phyloP scores from a whole-genome alignment of 1,284 basidiomycete genomes.

The Veloboletus limbatus region DNA sequence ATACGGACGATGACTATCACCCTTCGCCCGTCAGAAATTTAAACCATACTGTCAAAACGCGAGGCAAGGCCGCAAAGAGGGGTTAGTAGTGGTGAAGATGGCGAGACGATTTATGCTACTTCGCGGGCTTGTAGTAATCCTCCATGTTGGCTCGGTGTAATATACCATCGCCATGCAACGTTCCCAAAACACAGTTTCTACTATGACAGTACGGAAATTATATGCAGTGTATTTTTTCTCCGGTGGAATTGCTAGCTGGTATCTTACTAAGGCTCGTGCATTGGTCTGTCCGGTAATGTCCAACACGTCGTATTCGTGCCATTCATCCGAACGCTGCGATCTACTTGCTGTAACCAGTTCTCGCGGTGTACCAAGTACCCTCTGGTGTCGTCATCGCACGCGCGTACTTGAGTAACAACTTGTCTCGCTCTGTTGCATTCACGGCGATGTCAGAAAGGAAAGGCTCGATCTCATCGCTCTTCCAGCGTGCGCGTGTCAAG shows the following conservation, averaged over 20 bases:
- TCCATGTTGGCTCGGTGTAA: no score
- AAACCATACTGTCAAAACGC: constrained; percentile 36
- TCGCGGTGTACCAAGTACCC: constrained; percentile 69
- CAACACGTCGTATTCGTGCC: no score
- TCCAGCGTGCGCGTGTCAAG: constrained; percentile 74
- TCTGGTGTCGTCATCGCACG: constrained; percentile 68
- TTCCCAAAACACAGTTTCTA: no score
- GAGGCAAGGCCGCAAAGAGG: constrained; percentile 30
- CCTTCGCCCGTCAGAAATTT: constrained; percentile 40
- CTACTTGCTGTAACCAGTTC: constrained; percentile 48
- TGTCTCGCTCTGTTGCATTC: constrained; percentile 83
- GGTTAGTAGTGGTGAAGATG: constrained; percentile 4
- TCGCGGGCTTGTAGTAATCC: background rate
- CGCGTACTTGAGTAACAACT: constrained; percentile 81
- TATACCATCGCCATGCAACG: background rate
- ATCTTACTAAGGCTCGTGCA: background rate
- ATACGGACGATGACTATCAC: constrained; percentile 46
- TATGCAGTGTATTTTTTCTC: background rate
- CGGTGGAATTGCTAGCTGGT: background rate
- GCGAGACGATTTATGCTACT: background rate
- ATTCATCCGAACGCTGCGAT: background rate
- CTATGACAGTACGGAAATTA: background rate
- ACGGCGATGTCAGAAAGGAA: constrained; percentile 81
- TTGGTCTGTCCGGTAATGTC: no score
- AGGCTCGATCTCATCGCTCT: constrained; percentile 71